Evolutionary conservation across 2,329 filamentous ascomycete species (phyloP).

Genomic region (Didymella segeticola): DNA sequence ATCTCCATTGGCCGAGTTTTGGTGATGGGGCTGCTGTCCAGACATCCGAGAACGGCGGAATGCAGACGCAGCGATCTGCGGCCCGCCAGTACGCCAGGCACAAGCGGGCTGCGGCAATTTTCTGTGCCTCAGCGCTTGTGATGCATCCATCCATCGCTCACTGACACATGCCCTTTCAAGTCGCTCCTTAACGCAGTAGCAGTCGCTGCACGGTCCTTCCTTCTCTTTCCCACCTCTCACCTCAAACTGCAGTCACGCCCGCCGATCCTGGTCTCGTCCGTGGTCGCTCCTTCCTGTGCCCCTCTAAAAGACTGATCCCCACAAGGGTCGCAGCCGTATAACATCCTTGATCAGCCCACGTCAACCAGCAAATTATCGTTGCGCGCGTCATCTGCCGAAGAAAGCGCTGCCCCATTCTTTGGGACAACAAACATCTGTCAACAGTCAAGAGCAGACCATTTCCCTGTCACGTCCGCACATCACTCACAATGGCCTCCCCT

Average conservation of each 20-base stretch:
- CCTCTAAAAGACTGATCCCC: conserved; percentile 12
- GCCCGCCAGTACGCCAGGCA: conserved; percentile 16
- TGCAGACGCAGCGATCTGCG: conserved; percentile 19
- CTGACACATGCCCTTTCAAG: conserved; percentile 1
- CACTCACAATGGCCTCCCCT: conserved; percentile 39
- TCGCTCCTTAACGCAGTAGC: conserved; percentile 8
- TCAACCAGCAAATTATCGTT: conserved; percentile 16
- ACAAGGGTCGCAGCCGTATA: conserved; percentile 11
- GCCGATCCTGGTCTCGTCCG: conserved; percentile 14
- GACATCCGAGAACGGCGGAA: conserved; percentile 15
- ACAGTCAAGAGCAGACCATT: background rate
- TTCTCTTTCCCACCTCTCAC: background rate
- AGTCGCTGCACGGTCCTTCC: conserved; percentile 9
- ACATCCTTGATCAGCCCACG: conserved; percentile 10
- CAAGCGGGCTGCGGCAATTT: conserved; percentile 17
- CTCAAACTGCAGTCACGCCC: conserved; percentile 6
- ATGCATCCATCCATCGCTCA: background rate
- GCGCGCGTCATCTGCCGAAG: conserved; percentile 7
- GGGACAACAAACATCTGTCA: conserved; percentile 12
- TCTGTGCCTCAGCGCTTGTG: conserved; percentile 10
- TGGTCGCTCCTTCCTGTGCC: conserved; percentile 5
- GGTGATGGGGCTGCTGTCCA: conserved; percentile 4
- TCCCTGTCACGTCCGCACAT: conserved; percentile 2
- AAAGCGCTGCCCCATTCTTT: background rate
- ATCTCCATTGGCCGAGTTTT: conserved; percentile 2